These are phyloP conservation scores for Escovopsis weberi DNA, from an alignment of 2,329 filamentous ascomycete species.

Conservation along the genomic window DNA sequence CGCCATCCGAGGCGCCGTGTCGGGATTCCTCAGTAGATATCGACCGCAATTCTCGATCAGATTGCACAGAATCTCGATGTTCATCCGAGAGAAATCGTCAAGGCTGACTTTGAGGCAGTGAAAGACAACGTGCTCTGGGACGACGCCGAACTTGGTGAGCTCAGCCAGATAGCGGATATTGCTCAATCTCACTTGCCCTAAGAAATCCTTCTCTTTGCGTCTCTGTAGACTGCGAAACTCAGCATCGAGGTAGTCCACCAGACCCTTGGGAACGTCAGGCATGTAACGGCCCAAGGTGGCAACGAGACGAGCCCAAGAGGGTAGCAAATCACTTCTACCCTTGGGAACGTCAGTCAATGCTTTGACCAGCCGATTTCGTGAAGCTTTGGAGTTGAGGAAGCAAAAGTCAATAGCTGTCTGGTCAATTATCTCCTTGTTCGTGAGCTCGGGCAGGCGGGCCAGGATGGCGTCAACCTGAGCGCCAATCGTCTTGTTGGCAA, in stretches of 20 bases:
- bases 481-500: constrained; percentile 94
- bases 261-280: constrained; percentile 80
- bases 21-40: constrained; percentile 81
- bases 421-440: constrained; percentile 82
- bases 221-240: constrained; percentile 94
- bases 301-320: constrained; percentile 81
- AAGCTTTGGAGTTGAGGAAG: constrained; percentile 96
- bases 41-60: constrained; percentile 91
- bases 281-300: constrained; percentile 90
- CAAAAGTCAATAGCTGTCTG: constrained; percentile 93
- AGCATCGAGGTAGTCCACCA: constrained; percentile 85
- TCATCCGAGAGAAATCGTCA: constrained; percentile 96
- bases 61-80: constrained; percentile 96
- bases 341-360: constrained; percentile 90
- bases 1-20: constrained; percentile 83
- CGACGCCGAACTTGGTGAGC: constrained; percentile 93
- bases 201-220: constrained; percentile 93
- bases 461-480: constrained; percentile 90
- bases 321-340: constrained; percentile 78
- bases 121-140: constrained; percentile 96
- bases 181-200: constrained; percentile 81
- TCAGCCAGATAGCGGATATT: constrained; percentile 98
- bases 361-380: constrained; percentile 84
- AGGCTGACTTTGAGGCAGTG: constrained; percentile 96
- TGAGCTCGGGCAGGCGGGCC: constrained; percentile 76